Evolutionary conservation across 75 land plant species (phyloP).

Genomic region (Adiantum capillusveneris): DNA sequence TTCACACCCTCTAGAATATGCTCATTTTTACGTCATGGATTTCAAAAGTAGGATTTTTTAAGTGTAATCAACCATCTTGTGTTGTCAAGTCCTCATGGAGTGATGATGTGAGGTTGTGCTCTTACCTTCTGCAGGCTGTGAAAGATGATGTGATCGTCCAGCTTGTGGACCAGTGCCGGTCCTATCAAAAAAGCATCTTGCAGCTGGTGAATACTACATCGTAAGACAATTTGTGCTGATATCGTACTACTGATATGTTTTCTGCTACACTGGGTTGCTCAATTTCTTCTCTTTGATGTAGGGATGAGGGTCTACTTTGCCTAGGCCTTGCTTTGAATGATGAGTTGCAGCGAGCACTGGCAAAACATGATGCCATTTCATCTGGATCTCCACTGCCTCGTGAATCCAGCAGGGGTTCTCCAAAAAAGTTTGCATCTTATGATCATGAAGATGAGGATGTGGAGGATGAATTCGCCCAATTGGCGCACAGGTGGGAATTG

Average conservation of each 20-base stretch:
- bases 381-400: conserved; percentile 62
- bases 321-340: conserved; percentile 83
- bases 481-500: conserved; percentile 47
- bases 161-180: conserved; percentile 74
- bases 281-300: conserved; percentile 10
- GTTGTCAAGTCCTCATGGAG: too few relatives aligned
- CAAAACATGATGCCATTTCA: conserved; percentile 82
- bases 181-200: conserved; percentile 79
- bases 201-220: conserved; percentile 64
- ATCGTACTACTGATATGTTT: background rate
- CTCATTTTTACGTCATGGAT: too few relatives aligned
- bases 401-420: conserved; percentile 5
- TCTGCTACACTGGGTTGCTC: background rate
- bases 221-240: conserved; percentile 16
- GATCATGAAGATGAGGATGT: conserved; percentile 46
- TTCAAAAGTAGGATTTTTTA: too few relatives aligned
- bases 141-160: conserved; percentile 91
- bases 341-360: conserved; percentile 60
- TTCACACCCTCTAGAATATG: too few relatives aligned
- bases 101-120: too few relatives aligned
- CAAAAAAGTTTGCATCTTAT: conserved; percentile 6
- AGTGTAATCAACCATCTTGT: too few relatives aligned
- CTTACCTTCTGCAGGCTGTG: conserved; percentile 63
- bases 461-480: conserved; percentile 61
- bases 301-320: conserved; percentile 74